These are phyloP conservation scores for Arachnomyces sp. DNA, from an alignment of 2,329 filamentous ascomycete species.

Conservation along the genomic window DNA sequence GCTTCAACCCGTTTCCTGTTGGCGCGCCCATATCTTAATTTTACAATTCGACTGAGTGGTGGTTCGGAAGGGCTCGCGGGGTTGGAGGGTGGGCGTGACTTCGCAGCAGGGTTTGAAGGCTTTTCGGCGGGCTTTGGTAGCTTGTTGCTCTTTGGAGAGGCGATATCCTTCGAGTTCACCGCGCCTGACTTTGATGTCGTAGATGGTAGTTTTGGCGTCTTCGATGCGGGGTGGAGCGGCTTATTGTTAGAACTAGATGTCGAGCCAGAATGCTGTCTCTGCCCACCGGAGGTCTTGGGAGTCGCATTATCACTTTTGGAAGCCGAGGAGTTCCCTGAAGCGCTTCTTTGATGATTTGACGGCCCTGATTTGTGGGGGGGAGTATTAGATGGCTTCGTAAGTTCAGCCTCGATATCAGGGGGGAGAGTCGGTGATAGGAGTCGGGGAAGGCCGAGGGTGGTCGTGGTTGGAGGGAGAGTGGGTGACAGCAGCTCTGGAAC, in stretches of 20 bases:
- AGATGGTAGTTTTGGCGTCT: constrained; percentile 8
- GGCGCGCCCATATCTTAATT: constrained; percentile 44
- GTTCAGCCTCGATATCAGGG: constrained; percentile 45
- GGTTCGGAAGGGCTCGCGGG: constrained; percentile 1
- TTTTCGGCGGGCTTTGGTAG: too few species aligned
- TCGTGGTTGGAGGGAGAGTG: constrained; percentile 28
- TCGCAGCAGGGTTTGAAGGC: neutral
- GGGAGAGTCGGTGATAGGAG: constrained; percentile 53
- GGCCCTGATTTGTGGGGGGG: constrained; percentile 11
- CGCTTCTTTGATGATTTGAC: constrained; percentile 12
- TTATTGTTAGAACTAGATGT: constrained; percentile 11
- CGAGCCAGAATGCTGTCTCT: constrained; percentile 14
- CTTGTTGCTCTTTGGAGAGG: too few species aligned
- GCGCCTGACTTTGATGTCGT: constrained; percentile 5
- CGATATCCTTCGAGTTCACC: too few species aligned
- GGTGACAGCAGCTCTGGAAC: constrained; percentile 36
- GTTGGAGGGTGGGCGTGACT: constrained; percentile 1
- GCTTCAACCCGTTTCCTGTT: constrained; percentile 41
- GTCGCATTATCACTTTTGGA: constrained; percentile 17
- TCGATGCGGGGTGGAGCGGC: constrained; percentile 1
- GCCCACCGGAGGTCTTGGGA: constrained; percentile 10
- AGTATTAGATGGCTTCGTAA: constrained; percentile 36
- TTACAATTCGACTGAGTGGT: constrained; percentile 35
- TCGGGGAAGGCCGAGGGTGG: constrained; percentile 37
- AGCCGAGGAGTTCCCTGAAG: constrained; percentile 11